Evolutionary conservation across 2,329 filamentous ascomycete genomes (phyloP).

Genomic region (Pseudogymnoascus sp.): DNA sequence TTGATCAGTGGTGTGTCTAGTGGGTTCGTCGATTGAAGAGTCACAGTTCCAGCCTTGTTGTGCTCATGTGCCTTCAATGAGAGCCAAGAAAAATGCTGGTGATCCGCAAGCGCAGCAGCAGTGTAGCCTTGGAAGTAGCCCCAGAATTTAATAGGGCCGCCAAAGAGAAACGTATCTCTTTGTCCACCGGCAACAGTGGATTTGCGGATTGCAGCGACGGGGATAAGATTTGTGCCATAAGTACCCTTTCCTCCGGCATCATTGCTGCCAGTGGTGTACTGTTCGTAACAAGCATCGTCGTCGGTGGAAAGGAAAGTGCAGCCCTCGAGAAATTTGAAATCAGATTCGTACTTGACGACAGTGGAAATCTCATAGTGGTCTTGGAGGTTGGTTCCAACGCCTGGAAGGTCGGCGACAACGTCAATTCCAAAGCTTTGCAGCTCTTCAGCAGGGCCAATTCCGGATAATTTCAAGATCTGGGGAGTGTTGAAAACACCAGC

Average conservation of each 20-base stretch:
- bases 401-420: slow-evolving; percentile 44
- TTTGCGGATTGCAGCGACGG: slow-evolving; percentile 26
- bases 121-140: slow-evolving; percentile 37
- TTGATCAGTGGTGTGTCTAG: slow-evolving; percentile 53
- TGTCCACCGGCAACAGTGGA: slow-evolving; percentile 30
- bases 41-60: slow-evolving; percentile 53
- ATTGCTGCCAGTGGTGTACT: slow-evolving; percentile 13
- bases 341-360: slow-evolving; percentile 34
- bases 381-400: slow-evolving; percentile 51
- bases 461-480: slow-evolving; percentile 38
- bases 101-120: slow-evolving; percentile 27
- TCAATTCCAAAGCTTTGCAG: slow-evolving; percentile 36
- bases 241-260: slow-evolving; percentile 17
- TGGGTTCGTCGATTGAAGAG: slow-evolving; percentile 51
- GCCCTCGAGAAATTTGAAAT: slow-evolving; percentile 29
- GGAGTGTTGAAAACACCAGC: slow-evolving; percentile 38
- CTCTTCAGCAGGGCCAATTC: slow-evolving; percentile 32
- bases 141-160: slow-evolving; percentile 24
- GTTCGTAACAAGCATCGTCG: slow-evolving; percentile 29
- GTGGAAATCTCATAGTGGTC: slow-evolving; percentile 44
- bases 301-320: slow-evolving; percentile 28
- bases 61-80: slow-evolving; percentile 55
- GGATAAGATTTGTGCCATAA: slow-evolving; percentile 40
- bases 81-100: slow-evolving; percentile 29
- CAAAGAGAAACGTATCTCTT: slow-evolving; percentile 30